Conservation (phyloP, 495 filamentous ascomycete species). For the Rusavskia elegans region DNA sequence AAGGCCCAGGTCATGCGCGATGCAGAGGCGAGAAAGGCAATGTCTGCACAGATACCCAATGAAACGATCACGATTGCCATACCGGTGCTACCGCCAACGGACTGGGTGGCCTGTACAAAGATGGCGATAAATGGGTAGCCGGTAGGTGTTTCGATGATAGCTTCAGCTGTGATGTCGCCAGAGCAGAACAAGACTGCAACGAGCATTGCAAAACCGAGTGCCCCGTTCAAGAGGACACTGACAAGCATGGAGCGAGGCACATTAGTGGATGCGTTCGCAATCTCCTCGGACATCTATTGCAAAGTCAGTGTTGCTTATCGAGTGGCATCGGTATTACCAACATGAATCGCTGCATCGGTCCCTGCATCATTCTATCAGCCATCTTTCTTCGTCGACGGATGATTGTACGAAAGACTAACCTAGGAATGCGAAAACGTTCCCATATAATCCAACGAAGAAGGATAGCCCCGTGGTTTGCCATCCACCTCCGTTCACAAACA, state of each 20-base stretch:
- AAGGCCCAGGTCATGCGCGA: slow-evolving; percentile 44
- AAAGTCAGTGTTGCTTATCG: neutral
- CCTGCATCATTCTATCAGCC: slow-evolving; percentile 6
- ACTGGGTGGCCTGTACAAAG: slow-evolving; percentile 31
- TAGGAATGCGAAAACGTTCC: slow-evolving; percentile 17
- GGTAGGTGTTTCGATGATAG: slow-evolving; percentile 21
- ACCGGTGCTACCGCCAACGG: slow-evolving; percentile 25
- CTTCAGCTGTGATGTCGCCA: slow-evolving; percentile 17
- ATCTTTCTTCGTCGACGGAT: neutral
- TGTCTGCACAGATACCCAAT: slow-evolving; percentile 27
- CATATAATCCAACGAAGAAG: slow-evolving; percentile 24
- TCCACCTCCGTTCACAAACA: slow-evolving; percentile 23
- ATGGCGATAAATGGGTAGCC: slow-evolving; percentile 38
- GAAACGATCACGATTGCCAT: slow-evolving; percentile 31
- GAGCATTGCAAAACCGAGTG: slow-evolving; percentile 26
- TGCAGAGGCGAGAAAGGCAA: slow-evolving; percentile 34
- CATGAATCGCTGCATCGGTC: slow-evolving; percentile 21
- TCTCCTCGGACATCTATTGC: slow-evolving; percentile 22
- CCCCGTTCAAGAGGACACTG: slow-evolving; percentile 24
- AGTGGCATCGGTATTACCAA: neutral
- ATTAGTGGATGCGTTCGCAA: slow-evolving; percentile 25
- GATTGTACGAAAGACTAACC: slow-evolving; percentile 9
- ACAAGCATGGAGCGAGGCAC: slow-evolving; percentile 26
- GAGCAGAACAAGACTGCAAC: slow-evolving; percentile 27
- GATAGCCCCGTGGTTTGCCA: slow-evolving; percentile 26